phyloP scores from a whole-genome alignment of 2,329 filamentous ascomycete species.

The Curvularia sp. region DNA sequence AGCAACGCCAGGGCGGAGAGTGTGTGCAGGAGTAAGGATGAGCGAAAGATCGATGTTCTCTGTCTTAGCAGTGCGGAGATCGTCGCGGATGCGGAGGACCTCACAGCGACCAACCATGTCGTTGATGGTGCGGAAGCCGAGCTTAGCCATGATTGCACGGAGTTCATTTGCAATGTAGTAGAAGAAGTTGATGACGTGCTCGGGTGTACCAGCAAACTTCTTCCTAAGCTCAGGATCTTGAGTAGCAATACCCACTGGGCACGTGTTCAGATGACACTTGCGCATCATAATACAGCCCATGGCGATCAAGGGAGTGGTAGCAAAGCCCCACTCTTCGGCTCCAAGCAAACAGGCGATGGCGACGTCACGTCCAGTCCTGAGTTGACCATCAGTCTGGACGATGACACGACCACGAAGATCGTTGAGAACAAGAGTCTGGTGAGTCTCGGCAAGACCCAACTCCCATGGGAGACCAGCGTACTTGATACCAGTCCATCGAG shows the following conservation, averaged over 20 bases:
- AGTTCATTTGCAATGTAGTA: slow-evolving; percentile 97
- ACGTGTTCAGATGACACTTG: slow-evolving; percentile 70
- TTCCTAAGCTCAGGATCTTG: slow-evolving; percentile 93
- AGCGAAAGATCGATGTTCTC: slow-evolving; percentile 91
- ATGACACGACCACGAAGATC: slow-evolving; percentile 94
- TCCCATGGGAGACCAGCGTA: slow-evolving; percentile 98
- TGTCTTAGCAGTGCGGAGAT: slow-evolving; percentile 86
- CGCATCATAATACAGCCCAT: slow-evolving; percentile 98
- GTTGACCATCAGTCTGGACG: slow-evolving; percentile 94
- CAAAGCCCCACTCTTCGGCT: slow-evolving; percentile 98
- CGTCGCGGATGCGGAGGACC: slow-evolving; percentile 83
- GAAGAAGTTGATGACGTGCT: slow-evolving; percentile 99
- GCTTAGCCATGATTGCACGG: slow-evolving; percentile 93
- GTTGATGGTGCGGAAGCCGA: slow-evolving; percentile 93
- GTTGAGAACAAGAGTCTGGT: slow-evolving; percentile 94
- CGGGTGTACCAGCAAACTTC: slow-evolving; percentile 91
- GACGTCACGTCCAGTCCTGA: slow-evolving; percentile 90
- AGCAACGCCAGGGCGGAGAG: slow-evolving; percentile 88
- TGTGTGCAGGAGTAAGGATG: slow-evolving; percentile 94
- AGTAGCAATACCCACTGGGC: slow-evolving; percentile 93
- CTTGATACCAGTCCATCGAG: slow-evolving; percentile 98
- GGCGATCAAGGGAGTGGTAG: slow-evolving; percentile 90
- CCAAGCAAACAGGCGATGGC: slow-evolving; percentile 93
- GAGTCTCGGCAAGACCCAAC: slow-evolving; percentile 92
- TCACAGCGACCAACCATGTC: slow-evolving; percentile 97